phyloP scores from a whole-genome alignment of 163 green algal genomes.

The Trebouxiophyceae sp. region DNA sequence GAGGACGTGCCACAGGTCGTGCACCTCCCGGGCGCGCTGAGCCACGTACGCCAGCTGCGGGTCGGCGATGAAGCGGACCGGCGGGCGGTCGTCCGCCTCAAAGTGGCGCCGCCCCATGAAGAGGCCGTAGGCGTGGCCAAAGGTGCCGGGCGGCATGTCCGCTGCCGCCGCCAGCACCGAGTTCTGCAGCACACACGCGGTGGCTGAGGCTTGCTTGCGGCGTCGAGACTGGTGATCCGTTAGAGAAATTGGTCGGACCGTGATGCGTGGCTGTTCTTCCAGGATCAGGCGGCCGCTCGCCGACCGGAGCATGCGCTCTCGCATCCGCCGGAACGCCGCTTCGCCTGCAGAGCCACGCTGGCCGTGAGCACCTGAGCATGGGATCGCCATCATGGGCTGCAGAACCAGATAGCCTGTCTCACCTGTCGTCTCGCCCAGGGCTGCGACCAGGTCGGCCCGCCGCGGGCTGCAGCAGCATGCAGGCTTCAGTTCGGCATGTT shows the following conservation, averaged over 20 bases:
- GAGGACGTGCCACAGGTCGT: slow-evolving; percentile 99
- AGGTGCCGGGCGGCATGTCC: slow-evolving; percentile 58
- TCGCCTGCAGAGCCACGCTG: slow-evolving; percentile 17
- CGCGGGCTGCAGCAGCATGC: slow-evolving; percentile 42
- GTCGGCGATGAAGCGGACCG: slow-evolving; percentile 88
- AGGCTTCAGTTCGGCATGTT: too few species aligned
- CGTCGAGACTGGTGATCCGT: too few species aligned
- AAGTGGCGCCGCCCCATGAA: slow-evolving; percentile 93
- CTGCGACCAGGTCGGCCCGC: slow-evolving; percentile 86
- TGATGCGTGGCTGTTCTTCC: slow-evolving; percentile 65
- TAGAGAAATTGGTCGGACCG: slow-evolving; percentile 44
- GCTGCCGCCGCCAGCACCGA: slow-evolving; percentile 43
- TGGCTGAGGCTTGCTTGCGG: too few species aligned
- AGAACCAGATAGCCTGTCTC: not conserved
- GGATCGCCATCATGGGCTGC: too few species aligned
- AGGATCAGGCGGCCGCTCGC: slow-evolving; percentile 61
- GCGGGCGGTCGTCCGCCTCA: slow-evolving; percentile 71
- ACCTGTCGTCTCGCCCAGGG: slow-evolving; percentile 85
- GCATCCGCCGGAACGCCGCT: slow-evolving; percentile 50
- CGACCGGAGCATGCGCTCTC: slow-evolving; percentile 58
- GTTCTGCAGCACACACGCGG: slow-evolving; percentile 47
- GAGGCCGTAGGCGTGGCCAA: slow-evolving; percentile 83
- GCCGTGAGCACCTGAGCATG: too few species aligned
- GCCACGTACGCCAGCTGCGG: slow-evolving; percentile 89
- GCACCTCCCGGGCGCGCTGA: slow-evolving; percentile 71